A percentile compares a stretch with the other conserved stretches of the same genome.
These are phyloP conservation scores for Luffa aegyptiaca DNA, from an alignment of 306 rosid species.

Conservation along the genomic window DNA sequence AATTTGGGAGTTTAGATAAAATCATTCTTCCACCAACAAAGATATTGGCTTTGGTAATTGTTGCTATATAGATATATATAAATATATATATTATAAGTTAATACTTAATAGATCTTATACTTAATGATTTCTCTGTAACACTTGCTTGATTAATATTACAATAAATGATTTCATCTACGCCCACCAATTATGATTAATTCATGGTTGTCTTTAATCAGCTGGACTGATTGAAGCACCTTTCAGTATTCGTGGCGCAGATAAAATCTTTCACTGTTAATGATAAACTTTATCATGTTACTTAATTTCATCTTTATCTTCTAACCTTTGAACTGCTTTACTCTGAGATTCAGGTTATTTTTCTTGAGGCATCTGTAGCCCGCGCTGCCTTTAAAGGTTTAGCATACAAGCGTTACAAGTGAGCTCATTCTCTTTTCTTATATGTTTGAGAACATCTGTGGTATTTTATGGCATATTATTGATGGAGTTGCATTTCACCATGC, in stretches of 20 bases:
- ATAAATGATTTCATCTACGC: not conserved
- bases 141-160: not conserved
- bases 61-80: not conserved
- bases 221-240: not conserved
- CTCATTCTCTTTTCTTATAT: slow-evolving; percentile 9
- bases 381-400: slow-evolving; percentile 79
- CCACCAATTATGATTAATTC: not conserved
- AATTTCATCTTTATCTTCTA: not conserved
- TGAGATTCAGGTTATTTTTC: slow-evolving; percentile 66
- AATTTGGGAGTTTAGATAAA: slow-evolving; percentile 82
- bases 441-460: not conserved
- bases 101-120: not conserved
- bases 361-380: slow-evolving; percentile 75
- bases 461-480: not conserved
- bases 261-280: not conserved
- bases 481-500: not conserved
- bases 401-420: slow-evolving; percentile 81
- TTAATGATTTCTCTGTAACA: not conserved
- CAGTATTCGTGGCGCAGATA: not conserved
- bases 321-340: slow-evolving; percentile 13
- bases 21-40: slow-evolving; percentile 76
- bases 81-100: not conserved
- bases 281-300: not conserved
- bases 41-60: slow-evolving; percentile 79
- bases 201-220: not conserved